Conservation (phyloP, 345 rosid species). For the Melaleuca alternifolia region DNA sequence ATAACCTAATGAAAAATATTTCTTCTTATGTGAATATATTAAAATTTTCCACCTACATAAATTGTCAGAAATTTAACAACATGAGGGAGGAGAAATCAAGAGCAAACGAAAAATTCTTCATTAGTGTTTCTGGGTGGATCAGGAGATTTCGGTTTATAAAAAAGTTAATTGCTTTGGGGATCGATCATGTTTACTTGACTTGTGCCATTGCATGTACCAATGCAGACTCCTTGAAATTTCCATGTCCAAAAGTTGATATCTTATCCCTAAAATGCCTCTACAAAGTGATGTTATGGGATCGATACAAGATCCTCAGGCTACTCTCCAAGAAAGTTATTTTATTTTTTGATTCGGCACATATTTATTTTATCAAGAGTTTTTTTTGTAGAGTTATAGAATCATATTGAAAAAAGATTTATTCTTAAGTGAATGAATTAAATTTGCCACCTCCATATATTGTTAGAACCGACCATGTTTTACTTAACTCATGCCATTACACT, state of each 20-base stretch:
- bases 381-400: no score
- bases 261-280: neutral
- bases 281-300: neutral
- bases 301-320: no score
- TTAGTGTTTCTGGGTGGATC: neutral
- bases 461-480: no score
- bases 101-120: neutral
- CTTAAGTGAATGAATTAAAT: no score
- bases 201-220: neutral
- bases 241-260: neutral
- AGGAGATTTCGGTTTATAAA: neutral
- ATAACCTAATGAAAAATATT: neutral
- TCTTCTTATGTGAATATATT: neutral
- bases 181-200: neutral
- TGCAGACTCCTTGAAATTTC: neutral
- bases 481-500: no score
- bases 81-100: neutral
- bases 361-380: no score
- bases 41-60: neutral
- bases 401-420: no score
- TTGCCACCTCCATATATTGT: no score
- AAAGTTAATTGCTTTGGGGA: neutral
- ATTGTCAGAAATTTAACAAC: neutral
- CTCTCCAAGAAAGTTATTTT: no score
- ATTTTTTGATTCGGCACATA: no score